These are phyloP conservation scores for Pseudovirgaria hyperparasitica DNA, from an alignment of 2,329 filamentous ascomycete species.

Conservation along the genomic window DNA sequence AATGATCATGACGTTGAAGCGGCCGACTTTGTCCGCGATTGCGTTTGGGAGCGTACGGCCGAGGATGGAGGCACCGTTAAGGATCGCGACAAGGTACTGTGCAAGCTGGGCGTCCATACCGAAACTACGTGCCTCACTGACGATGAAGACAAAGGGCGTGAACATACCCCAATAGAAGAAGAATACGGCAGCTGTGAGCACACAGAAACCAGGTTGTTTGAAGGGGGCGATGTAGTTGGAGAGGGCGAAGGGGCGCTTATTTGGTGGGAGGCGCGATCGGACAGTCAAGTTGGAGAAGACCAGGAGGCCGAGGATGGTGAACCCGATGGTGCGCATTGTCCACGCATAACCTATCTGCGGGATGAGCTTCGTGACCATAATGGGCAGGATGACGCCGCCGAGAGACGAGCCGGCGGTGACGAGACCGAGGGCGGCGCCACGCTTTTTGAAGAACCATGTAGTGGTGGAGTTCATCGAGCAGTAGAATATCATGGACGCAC, in stretches of 20 bases:
- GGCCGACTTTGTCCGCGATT: slow-evolving; percentile 40
- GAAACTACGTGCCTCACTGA: slow-evolving; percentile 29
- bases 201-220: slow-evolving; percentile 15
- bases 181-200: slow-evolving; percentile 19
- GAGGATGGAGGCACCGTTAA: slow-evolving; percentile 37
- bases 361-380: slow-evolving; percentile 46
- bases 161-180: slow-evolving; percentile 51
- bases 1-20: slow-evolving; percentile 39
- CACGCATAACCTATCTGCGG: slow-evolving; percentile 40
- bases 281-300: slow-evolving; percentile 41
- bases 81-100: slow-evolving; percentile 40
- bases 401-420: slow-evolving; percentile 37
- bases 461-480: slow-evolving; percentile 29
- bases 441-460: slow-evolving; percentile 38
- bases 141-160: slow-evolving; percentile 41
- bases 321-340: slow-evolving; percentile 44
- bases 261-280: slow-evolving; percentile 35
- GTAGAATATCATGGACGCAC: slow-evolving; percentile 38
- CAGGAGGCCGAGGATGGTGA: slow-evolving; percentile 48
- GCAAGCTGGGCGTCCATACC: slow-evolving; percentile 38
- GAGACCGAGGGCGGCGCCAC: slow-evolving; percentile 36
- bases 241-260: slow-evolving; percentile 19
- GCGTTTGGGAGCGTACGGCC: slow-evolving; percentile 44
- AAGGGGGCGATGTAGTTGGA: slow-evolving; percentile 19
- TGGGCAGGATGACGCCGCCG: slow-evolving; percentile 47